Base-by-base conservation (phyloP, 2,329 filamentous ascomycete species). In the Colletotrichum noveboracense region DNA sequence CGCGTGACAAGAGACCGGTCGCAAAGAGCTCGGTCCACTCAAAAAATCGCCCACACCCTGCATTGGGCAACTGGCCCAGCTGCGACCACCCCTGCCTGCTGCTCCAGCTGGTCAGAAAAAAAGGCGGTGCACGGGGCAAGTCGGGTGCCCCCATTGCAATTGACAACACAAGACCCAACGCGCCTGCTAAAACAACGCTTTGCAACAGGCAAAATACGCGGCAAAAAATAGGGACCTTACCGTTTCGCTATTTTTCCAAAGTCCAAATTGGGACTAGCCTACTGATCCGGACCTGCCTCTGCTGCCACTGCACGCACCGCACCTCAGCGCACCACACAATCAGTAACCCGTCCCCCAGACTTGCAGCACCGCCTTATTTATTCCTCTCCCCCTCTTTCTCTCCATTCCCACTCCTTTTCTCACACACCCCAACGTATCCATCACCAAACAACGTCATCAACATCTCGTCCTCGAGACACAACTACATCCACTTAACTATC, bases 381-480 rank as follows among this genome's bases (percentile, higher is more conserved):
- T 71, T 76, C 67, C 65, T 71, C 65, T 36, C 68, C 78, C 73
- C 67, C 77, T 73, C 62, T 69, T 64, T 64, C 64, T 72, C 65
- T 32, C 64, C 62, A 67, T 66, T 77, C 77, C 78, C 72, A 76
- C 74, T 77, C 78, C 74, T 71, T 77, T 79, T 75, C 76, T 76
- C 67, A 73, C 76, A 75, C 72, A 75, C 76, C 74, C 76, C 78
- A 80, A 77, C 80, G 78, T 80, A 32, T 70, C 67, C 67, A 70
- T 70, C 67, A 70, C 68, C 76, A 78, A 79, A 79, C 71, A 72
- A 70, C 79, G 75, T 78, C 80, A 79, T 75, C 66, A 61, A 52
- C 43, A 77, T 78, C 60, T 78, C 62, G 72, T 66, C 67, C 16
- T 58, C 61, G 28, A 74, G 66, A 74, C 71, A 67, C 72, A 70